These are phyloP conservation scores for Mycena sp. DNA, from an alignment of 1,284 basidiomycete genomes.

Conservation along the genomic window DNA sequence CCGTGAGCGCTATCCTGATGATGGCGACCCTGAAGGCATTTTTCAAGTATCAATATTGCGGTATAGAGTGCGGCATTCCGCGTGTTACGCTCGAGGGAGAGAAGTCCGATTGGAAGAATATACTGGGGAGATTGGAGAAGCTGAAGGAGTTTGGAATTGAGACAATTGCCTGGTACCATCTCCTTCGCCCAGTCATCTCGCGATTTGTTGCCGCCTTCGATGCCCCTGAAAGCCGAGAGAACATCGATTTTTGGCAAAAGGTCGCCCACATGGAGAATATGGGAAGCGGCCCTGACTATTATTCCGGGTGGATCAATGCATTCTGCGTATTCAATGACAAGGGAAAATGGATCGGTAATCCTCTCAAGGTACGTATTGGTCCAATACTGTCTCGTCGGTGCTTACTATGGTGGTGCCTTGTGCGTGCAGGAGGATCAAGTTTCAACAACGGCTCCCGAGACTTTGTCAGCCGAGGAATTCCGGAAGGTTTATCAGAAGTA, in stretches of 20 bases:
- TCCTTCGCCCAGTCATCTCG: slow-evolving; percentile 47
- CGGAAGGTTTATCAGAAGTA: no score
- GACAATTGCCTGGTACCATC: slow-evolving; percentile 41
- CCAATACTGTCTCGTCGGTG: no score
- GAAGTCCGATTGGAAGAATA: slow-evolving; percentile 43
- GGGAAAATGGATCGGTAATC: slow-evolving; percentile 38
- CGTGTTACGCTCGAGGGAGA: slow-evolving; percentile 56
- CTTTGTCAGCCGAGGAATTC: no score
- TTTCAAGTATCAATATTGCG: slow-evolving; percentile 46
- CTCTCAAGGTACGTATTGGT: neutral
- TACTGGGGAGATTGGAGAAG: slow-evolving; percentile 44
- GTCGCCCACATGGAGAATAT: slow-evolving; percentile 31
- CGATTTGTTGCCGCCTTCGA: slow-evolving; percentile 47
- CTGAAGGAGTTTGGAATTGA: slow-evolving; percentile 47
- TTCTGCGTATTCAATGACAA: slow-evolving; percentile 46
- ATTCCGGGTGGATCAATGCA: slow-evolving; percentile 49
- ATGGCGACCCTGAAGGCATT: slow-evolving; percentile 54
- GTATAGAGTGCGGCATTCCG: slow-evolving; percentile 54
- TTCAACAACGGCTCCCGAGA: no score
- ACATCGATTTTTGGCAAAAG: slow-evolving; percentile 44
- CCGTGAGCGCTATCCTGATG: slow-evolving; percentile 51
- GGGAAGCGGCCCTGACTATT: slow-evolving; percentile 33
- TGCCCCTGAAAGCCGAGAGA: slow-evolving; percentile 29
- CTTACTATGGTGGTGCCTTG: no score
- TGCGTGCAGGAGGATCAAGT: no score